A percentile compares a stretch with the other conserved stretches of the same genome.
These are phyloP conservation scores for Chlorella sp. DNA, from an alignment of 139 green algal species.

Conservation along the genomic window DNA sequence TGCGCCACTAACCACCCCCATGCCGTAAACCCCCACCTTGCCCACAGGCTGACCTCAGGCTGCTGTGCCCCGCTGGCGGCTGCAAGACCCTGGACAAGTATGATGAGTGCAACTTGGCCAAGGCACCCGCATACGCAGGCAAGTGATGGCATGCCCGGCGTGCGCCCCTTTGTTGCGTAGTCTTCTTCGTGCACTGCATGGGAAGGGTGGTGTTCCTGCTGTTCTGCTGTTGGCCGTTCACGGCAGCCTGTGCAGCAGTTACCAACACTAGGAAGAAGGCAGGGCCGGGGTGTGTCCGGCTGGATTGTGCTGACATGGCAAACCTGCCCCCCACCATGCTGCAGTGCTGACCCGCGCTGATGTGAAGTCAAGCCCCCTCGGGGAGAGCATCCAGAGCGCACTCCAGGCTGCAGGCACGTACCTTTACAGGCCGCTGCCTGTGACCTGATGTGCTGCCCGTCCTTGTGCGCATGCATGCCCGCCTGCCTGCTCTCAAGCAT, in stretches of 20 bases:
- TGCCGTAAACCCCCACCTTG: background rate
- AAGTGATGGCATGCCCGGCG: no score
- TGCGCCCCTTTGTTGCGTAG: no score
- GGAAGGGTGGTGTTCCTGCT: no score
- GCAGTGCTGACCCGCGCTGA: constrained; percentile 9
- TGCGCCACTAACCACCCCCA: background rate
- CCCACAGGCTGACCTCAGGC: constrained; percentile 23
- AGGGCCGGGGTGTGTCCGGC: no score
- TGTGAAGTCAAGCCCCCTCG: background rate
- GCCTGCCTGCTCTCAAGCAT: no score
- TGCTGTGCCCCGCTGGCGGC: constrained; percentile 41
- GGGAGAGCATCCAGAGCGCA: background rate
- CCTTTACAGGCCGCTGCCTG: no score
- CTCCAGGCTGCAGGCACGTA: background rate
- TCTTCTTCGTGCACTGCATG: no score
- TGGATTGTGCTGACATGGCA: no score
- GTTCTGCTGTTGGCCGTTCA: no score
- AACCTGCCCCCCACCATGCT: background rate
- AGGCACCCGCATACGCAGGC: constrained; percentile 22
- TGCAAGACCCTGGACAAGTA: constrained; percentile 34
- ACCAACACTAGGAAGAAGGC: no score
- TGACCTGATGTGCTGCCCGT: background rate
- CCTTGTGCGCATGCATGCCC: no score
- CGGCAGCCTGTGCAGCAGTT: no score
- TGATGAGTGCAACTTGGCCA: constrained; percentile 29